Evolutionary conservation across 345 rosid species (phyloP).

Genomic region (Streptanthus diversifolius): DNA sequence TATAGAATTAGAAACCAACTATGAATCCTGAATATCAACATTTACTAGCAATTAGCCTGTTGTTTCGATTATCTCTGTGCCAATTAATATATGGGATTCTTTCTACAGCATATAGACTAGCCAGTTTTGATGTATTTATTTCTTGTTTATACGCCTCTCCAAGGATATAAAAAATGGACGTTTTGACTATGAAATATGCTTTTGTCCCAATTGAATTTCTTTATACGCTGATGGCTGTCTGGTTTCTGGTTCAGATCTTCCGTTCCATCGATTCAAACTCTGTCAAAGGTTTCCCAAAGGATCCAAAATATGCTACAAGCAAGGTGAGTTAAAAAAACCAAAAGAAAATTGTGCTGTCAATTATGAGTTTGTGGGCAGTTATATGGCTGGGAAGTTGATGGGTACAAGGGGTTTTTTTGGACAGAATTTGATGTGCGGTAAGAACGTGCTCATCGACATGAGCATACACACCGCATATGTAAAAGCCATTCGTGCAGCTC

Average conservation of each 20-base stretch:
- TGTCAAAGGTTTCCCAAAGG: conserved; percentile 85
- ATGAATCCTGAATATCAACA: too few relatives aligned
- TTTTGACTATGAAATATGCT: neutral
- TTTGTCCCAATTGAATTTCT: neutral
- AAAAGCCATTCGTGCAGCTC: conserved; percentile 95
- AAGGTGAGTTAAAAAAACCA: conserved; percentile 46
- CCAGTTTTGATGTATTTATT: neutral
- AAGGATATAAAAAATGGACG: too few relatives aligned
- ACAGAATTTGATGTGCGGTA: conserved; percentile 87
- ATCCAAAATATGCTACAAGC: conserved; percentile 67
- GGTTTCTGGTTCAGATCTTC: conserved; percentile 55
- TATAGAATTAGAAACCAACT: too few relatives aligned
- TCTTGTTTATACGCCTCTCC: neutral
- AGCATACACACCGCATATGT: conserved; percentile 98
- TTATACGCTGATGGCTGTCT: conserved; percentile 7
- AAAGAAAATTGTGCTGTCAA: neutral
- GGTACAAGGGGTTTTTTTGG: conserved; percentile 24
- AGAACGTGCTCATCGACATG: conserved; percentile 95
- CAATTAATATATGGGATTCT: neutral
- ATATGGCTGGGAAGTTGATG: conserved; percentile 19
- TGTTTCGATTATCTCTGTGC: too few relatives aligned
- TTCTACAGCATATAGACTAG: neutral
- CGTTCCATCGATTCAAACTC: conserved; percentile 96
- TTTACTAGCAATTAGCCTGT: too few relatives aligned
- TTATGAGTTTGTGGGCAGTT: neutral